phyloP scores from a whole-genome alignment of 148 eudicot genomes.

The Agrostemma githago region DNA sequence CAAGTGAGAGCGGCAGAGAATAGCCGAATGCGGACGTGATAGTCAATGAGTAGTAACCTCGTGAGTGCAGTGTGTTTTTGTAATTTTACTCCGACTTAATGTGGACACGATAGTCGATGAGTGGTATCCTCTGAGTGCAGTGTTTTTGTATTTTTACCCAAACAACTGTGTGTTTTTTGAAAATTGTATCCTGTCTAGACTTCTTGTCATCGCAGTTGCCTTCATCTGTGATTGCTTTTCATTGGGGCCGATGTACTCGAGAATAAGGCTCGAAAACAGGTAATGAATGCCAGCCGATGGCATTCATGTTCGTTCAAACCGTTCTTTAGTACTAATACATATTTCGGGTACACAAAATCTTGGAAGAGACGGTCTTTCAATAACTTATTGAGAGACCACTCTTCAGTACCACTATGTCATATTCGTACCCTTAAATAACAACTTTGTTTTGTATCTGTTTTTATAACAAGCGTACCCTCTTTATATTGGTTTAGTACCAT shows the following conservation, averaged over 20 bases:
- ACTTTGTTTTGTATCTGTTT: too few species aligned
- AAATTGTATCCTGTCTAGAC: slow-evolving; percentile 12
- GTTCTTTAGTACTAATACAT: too few species aligned
- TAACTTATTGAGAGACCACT: too few species aligned
- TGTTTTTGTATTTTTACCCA: slow-evolving; percentile 11
- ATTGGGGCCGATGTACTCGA: background rate
- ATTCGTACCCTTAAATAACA: too few species aligned
- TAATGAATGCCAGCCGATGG: background rate
- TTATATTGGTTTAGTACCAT: too few species aligned
- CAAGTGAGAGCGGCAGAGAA: slow-evolving; percentile 95
- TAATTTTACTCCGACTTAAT: slow-evolving; percentile 1
- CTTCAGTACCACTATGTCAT: too few species aligned
- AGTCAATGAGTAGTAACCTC: slow-evolving; percentile 11
- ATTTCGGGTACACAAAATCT: too few species aligned
- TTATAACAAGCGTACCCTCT: too few species aligned
- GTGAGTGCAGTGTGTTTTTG: background rate
- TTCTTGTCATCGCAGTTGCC: slow-evolving; percentile 1
- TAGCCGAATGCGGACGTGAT: slow-evolving; percentile 75
- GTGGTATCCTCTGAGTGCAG: background rate
- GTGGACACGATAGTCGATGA: background rate
- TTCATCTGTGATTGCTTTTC: background rate
- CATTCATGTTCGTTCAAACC: too few species aligned
- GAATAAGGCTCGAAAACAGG: background rate
- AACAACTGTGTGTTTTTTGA: slow-evolving; percentile 1
- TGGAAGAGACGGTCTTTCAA: too few species aligned